phyloP scores from a whole-genome alignment of 2,329 filamentous ascomycete species.

The Colletotrichum navitas region DNA sequence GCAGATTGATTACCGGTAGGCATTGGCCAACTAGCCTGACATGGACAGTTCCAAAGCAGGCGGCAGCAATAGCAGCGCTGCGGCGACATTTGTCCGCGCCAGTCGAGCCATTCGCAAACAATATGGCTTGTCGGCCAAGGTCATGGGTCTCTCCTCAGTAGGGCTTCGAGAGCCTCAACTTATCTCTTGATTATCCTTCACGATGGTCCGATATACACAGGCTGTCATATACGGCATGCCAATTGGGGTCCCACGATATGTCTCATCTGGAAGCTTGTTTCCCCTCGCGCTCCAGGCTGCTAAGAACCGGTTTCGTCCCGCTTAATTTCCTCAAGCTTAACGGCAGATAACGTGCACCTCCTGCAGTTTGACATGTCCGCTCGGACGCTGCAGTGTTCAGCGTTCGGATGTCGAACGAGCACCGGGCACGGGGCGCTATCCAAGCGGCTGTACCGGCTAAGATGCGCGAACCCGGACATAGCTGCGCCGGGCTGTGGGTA shows the following conservation, averaged over 20 bases:
- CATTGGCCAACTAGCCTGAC: background rate
- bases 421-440: conserved; percentile 17
- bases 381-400: conserved; percentile 32
- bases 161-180: background rate
- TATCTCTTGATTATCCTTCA: background rate
- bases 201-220: background rate
- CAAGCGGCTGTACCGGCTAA: conserved; percentile 15
- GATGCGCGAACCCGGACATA: conserved; percentile 5
- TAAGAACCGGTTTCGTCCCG: background rate
- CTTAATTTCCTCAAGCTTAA: background rate
- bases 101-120: background rate
- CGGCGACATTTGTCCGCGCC: background rate
- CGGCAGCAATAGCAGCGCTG: background rate
- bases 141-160: background rate
- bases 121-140: background rate
- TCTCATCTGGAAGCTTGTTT: conserved; percentile 16
- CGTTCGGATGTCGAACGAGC: conserved; percentile 22
- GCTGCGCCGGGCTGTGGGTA: background rate
- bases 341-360: conserved; percentile 13
- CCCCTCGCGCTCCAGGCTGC: background rate
- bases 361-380: conserved; percentile 36
- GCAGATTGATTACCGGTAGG: conserved; percentile 13
- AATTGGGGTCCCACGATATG: conserved; percentile 3
- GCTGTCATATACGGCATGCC: conserved; percentile 1
- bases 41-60: conserved; percentile 7